Conservation (phyloP, 352 stramenopile genomes). For the Stramenopiles sp. region DNA sequence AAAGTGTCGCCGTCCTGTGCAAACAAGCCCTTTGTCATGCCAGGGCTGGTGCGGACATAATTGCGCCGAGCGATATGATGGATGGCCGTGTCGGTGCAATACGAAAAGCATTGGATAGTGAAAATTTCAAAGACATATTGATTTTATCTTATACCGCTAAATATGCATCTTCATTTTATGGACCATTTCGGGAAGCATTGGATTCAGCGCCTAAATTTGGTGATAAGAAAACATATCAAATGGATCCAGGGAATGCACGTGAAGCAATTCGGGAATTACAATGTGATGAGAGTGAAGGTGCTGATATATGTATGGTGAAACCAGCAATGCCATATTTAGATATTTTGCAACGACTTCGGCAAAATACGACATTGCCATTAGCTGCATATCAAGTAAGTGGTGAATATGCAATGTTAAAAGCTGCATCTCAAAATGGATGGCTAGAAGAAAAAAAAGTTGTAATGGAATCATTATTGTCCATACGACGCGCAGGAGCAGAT, state of each 20-base stretch:
- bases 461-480: slow-evolving; percentile 45
- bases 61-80: slow-evolving; percentile 89
- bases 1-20: slow-evolving; percentile 81
- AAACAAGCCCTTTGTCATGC: slow-evolving; percentile 83
- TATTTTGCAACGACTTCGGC: slow-evolving; percentile 77
- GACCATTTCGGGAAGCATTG: slow-evolving; percentile 85
- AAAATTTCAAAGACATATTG: slow-evolving; percentile 88
- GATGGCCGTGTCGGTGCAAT: slow-evolving; percentile 89
- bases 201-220: slow-evolving; percentile 75
- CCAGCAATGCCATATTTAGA: slow-evolving; percentile 94
- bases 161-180: slow-evolving; percentile 83
- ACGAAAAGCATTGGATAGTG: slow-evolving; percentile 71
- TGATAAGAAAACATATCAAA: slow-evolving; percentile 91
- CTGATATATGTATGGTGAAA: slow-evolving; percentile 98
- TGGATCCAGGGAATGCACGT: slow-evolving; percentile 50
- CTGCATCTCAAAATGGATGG: slow-evolving; percentile 52
- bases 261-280: slow-evolving; percentile 49
- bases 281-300: slow-evolving; percentile 59
- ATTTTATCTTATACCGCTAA: slow-evolving; percentile 98
- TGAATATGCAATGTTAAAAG: slow-evolving; percentile 98
- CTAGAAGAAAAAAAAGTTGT: slow-evolving; percentile 60
- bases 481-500: slow-evolving; percentile 73
- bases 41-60: slow-evolving; percentile 83
- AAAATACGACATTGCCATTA: slow-evolving; percentile 73
- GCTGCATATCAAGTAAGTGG: slow-evolving; percentile 94